Percentiles rank a stretch among this genome's conserved stretches.
phyloP scores from a whole-genome alignment of 176 grass and related monocot species.

The Cenchrus purpureus region DNA sequence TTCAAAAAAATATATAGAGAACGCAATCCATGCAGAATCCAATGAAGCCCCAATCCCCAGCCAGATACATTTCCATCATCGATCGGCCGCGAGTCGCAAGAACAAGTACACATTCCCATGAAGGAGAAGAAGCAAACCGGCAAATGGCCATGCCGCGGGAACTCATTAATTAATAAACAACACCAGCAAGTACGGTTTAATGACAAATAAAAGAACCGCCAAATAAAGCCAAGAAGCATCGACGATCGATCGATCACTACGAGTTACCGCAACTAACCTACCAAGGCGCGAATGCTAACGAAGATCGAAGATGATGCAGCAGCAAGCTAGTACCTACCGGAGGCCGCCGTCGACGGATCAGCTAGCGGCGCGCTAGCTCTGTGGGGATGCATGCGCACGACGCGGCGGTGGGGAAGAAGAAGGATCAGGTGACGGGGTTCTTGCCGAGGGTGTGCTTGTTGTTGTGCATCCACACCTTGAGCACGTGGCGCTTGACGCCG shows the following conservation, averaged over 20 bases:
- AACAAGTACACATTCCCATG: constrained; percentile 27
- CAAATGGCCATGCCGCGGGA: constrained; percentile 46
- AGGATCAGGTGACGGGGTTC: constrained; percentile 44
- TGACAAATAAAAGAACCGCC: constrained; percentile 3
- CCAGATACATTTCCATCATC: constrained; percentile 22
- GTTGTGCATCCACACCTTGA: constrained; percentile 99
- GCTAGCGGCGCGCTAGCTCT: neutral
- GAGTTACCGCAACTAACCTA: constrained; percentile 36
- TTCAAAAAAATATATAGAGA: neutral
- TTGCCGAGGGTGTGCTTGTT: constrained; percentile 96
- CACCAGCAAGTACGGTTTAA: constrained; percentile 31
- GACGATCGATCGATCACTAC: constrained; percentile 32
- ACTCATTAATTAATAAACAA: constrained; percentile 36
- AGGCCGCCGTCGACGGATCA: neutral
- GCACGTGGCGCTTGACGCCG: constrained; percentile 79
- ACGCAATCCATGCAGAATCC: too few species aligned
- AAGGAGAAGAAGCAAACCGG: constrained; percentile 36
- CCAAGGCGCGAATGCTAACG: constrained; percentile 14
- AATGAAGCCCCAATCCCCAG: constrained; percentile 52
- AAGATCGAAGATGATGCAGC: constrained; percentile 7
- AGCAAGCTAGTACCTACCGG: constrained; percentile 27
- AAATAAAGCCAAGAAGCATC: constrained; percentile 39
- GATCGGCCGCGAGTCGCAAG: constrained; percentile 10
- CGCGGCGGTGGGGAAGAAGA: neutral
- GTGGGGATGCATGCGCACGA: neutral